phyloP scores from a whole-genome alignment of 2,329 filamentous ascomycete genomes.

The Teratosphaeria viscida region DNA sequence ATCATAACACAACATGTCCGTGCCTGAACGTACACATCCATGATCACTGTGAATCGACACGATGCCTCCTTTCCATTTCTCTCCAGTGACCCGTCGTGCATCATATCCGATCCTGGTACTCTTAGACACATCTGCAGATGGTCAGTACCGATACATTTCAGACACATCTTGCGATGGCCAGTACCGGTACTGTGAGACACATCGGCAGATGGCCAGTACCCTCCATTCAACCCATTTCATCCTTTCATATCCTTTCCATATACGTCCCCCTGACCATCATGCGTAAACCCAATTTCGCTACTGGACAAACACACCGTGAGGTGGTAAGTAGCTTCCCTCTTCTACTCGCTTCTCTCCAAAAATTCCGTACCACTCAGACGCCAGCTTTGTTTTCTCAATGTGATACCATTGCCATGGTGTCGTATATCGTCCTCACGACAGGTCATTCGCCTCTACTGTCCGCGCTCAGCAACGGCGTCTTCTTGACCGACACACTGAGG shows the following conservation, averaged over 20 bases:
- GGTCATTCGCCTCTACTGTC: neutral
- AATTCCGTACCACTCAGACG: too few species aligned
- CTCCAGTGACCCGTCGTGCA: too few species aligned
- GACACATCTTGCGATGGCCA: neutral
- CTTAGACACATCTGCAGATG: too few species aligned
- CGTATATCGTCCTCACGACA: too few species aligned
- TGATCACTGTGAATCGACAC: too few species aligned
- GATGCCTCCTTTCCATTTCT: too few species aligned
- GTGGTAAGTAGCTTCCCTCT: neutral
- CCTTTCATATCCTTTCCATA: neutral
- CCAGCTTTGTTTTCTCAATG: too few species aligned
- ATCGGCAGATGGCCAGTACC: neutral
- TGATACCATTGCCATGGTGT: too few species aligned
- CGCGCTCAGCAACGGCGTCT: neutral
- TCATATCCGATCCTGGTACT: too few species aligned
- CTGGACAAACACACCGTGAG: neutral
- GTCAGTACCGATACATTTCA: neutral
- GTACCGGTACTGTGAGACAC: neutral
- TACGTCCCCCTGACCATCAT: neutral
- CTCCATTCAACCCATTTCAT: neutral
- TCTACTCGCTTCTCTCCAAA: neutral
- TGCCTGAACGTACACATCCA: too few species aligned
- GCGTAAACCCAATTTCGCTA: neutral
- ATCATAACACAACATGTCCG: too few species aligned
- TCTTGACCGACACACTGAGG: neutral